A percentile compares a stretch with the other conserved stretches of the same genome.
These are phyloP conservation scores for Chaetomium globosum DNA, from an alignment of 2,329 filamentous ascomycete species.

Conservation along the genomic window DNA sequence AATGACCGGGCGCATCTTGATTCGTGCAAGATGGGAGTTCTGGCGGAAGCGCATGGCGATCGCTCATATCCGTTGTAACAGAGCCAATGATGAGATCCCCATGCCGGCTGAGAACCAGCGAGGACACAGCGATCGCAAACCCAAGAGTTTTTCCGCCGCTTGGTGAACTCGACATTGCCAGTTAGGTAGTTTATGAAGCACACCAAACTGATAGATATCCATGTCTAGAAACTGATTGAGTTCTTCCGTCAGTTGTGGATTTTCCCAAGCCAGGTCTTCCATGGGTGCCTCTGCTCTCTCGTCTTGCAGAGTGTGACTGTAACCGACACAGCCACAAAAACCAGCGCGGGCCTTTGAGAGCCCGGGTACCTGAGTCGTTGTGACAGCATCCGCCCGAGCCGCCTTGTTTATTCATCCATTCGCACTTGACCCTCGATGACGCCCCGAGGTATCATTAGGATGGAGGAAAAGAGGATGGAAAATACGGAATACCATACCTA, in stretches of 20 bases:
- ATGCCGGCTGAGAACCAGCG: not conserved
- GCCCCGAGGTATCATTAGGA: not conserved
- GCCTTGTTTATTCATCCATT: not conserved
- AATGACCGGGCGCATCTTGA: not conserved
- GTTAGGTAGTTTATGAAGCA: constrained; percentile 1
- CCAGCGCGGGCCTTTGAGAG: not conserved
- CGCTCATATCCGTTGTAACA: not conserved
- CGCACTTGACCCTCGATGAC: not conserved
- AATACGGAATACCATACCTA: not conserved
- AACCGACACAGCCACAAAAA: not conserved
- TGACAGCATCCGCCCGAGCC: not conserved
- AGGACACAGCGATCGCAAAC: not conserved
- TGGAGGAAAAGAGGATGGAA: not conserved
- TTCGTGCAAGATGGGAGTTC: constrained; percentile 1
- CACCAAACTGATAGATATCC: not conserved
- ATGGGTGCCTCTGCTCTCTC: not conserved
- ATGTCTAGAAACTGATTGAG: not conserved
- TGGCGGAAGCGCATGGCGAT: constrained; percentile 15
- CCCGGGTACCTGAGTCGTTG: constrained; percentile 21
- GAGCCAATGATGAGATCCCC: constrained; percentile 9
- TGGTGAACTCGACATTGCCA: not conserved
- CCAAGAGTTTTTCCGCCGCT: not conserved
- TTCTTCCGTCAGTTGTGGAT: not conserved
- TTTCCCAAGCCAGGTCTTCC: not conserved
- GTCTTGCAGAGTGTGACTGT: not conserved